Conservation (phyloP, 345 rosid genomes). For the Anacardium occidentale region DNA sequence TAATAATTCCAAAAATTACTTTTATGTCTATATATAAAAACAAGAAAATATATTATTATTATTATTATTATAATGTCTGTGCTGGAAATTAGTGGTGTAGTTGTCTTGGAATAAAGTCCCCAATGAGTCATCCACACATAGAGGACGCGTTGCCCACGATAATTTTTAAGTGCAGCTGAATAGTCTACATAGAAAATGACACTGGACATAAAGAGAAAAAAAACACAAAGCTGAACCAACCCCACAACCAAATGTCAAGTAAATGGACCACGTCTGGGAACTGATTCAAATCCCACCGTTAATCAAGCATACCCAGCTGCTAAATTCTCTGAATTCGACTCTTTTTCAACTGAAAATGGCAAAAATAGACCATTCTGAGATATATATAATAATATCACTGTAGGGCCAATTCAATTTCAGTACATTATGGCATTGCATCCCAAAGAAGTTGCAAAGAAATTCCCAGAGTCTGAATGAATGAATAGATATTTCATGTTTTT, state of each 20-base stretch:
- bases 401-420: not conserved
- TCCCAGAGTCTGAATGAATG: not conserved
- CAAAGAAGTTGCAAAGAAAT: not conserved
- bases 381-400: not conserved
- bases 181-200: not conserved
- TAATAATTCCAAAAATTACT: no score
- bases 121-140: no score
- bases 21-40: no score
- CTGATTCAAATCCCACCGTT: not conserved
- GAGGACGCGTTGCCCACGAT: not conserved
- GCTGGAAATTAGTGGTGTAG: no score
- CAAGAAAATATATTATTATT: no score
- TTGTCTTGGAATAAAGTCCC: no score
- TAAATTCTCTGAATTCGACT: not conserved
- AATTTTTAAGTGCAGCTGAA: not conserved
- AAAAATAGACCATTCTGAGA: not conserved
- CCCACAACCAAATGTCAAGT: not conserved
- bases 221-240: not conserved
- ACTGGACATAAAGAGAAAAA: not conserved
- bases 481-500: constrained; percentile 10
- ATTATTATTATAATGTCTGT: no score
- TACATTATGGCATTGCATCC: not conserved
- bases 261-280: not conserved
- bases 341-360: not conserved
- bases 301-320: not conserved